Conservation (phyloP, 352 stramenopile genomes). For the Globisporangium yorkense region DNA sequence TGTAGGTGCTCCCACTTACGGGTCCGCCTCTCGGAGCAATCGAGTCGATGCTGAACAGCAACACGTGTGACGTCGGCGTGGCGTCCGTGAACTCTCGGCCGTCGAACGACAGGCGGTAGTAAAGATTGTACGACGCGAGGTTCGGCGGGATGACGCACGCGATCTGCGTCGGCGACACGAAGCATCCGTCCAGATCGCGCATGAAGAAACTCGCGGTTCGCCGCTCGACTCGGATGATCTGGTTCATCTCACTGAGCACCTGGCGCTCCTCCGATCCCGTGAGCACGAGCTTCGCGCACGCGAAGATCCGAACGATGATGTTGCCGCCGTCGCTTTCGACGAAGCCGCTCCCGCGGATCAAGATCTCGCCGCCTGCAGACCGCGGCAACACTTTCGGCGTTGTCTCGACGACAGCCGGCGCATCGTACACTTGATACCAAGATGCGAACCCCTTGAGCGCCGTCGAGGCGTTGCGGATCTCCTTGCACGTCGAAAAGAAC, state of each 20-base stretch:
- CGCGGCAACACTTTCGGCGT: conserved; percentile 46
- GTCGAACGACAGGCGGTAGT: conserved; percentile 62
- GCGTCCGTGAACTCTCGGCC: conserved; percentile 40
- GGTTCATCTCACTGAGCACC: conserved; percentile 30
- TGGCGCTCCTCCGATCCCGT: conserved; percentile 20
- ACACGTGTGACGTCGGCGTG: conserved; percentile 21
- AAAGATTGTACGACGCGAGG: conserved; percentile 58
- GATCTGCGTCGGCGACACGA: conserved; percentile 34
- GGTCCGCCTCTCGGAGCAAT: conserved; percentile 53
- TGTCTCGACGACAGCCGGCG: conserved; percentile 33
- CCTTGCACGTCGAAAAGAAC: conserved; percentile 32
- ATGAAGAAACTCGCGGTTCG: conserved; percentile 33
- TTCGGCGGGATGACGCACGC: conserved; percentile 34
- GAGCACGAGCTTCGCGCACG: conserved; percentile 25
- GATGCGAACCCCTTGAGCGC: conserved; percentile 2
- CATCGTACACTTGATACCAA: conserved; percentile 40
- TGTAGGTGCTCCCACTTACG: conserved; percentile 68
- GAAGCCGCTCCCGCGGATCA: conserved; percentile 38
- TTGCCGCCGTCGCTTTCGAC: conserved; percentile 21
- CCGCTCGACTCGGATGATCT: conserved; percentile 18
- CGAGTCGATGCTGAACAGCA: conserved; percentile 48
- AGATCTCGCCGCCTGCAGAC: conserved; percentile 43
- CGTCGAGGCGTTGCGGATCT: conserved; percentile 8
- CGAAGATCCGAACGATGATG: conserved; percentile 47
- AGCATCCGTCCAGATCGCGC: conserved; percentile 29